phyloP scores from a whole-genome alignment of 352 stramenopile genomes.

The Bremia lactucae region DNA sequence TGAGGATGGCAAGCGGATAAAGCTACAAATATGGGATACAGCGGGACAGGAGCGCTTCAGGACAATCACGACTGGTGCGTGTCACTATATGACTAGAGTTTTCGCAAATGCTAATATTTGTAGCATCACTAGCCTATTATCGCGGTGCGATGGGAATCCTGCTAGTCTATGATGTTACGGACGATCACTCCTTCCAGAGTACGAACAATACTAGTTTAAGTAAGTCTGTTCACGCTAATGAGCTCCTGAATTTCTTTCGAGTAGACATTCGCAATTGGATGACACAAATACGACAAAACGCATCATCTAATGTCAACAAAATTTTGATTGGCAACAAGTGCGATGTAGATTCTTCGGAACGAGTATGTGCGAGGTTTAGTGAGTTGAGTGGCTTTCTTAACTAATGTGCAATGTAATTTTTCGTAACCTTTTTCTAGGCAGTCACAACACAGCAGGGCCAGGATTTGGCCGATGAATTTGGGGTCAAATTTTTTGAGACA shows the following conservation, averaged over 20 bases:
- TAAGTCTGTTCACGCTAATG: too few species aligned
- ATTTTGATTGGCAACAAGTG: slow-evolving; percentile 99
- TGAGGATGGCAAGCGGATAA: slow-evolving; percentile 79
- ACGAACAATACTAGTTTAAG: slow-evolving; percentile 12
- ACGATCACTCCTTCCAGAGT: slow-evolving; percentile 88
- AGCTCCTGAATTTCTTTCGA: neutral
- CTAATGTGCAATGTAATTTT: slow-evolving; percentile 1
- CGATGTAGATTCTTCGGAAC: slow-evolving; percentile 93
- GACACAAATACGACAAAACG: slow-evolving; percentile 93
- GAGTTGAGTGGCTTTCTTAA: slow-evolving; percentile 1
- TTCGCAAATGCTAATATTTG: neutral
- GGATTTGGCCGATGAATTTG: slow-evolving; percentile 88
- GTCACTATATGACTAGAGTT: neutral
- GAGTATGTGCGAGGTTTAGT: slow-evolving; percentile 44
- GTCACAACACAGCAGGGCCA: slow-evolving; percentile 90
- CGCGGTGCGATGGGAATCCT: slow-evolving; percentile 87
- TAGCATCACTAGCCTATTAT: slow-evolving; percentile 70
- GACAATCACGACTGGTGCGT: slow-evolving; percentile 73
- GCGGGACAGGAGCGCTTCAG: slow-evolving; percentile 83
- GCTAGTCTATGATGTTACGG: slow-evolving; percentile 88
- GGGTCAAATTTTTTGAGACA: slow-evolving; percentile 92
- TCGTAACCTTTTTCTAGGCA: slow-evolving; percentile 25
- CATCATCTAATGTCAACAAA: slow-evolving; percentile 98
- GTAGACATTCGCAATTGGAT: slow-evolving; percentile 87
- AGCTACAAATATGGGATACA: slow-evolving; percentile 86